A percentile compares a stretch with the other conserved stretches of the same genome.
Conservation (phyloP, 768 basidiomycete species). For the Hygrophoropsis aurantiaca region DNA sequence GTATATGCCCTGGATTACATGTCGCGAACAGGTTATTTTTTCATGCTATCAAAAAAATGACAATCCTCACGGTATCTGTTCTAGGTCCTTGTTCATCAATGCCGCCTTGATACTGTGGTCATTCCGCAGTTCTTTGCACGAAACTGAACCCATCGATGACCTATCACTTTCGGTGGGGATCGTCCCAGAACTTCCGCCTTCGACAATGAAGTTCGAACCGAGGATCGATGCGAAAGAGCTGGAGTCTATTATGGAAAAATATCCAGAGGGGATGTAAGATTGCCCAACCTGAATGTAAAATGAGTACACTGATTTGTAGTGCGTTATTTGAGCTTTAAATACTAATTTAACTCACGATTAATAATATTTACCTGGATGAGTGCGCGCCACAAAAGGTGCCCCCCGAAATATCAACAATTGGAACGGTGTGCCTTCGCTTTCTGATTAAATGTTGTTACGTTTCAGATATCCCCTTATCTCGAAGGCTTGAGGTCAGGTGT, state of each 20-base stretch:
- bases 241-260: constrained; percentile 4
- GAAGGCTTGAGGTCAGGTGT: no score
- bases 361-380: no score
- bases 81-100: constrained; percentile 59
- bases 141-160: constrained; percentile 50
- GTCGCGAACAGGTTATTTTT: constrained; percentile 40
- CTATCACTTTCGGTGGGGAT: constrained; percentile 44
- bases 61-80: not conserved
- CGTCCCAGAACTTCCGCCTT: constrained; percentile 36
- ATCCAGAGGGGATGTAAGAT: not conserved
- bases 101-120: constrained; percentile 61
- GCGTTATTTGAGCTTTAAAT: no score
- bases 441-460: no score
- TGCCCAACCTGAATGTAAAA: not conserved
- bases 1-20: constrained; percentile 62
- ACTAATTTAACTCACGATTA: no score
- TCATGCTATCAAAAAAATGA: not conserved
- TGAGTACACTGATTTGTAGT: not conserved
- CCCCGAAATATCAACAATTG: no score
- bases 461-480: no score
- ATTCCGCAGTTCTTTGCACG: constrained; percentile 49
- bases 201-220: constrained; percentile 53
- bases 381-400: no score
- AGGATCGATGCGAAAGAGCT: constrained; percentile 20
- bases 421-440: no score